Evolutionary conservation across 768 basidiomycete species (phyloP).

Genomic region (Gautieria morchelliformis): DNA sequence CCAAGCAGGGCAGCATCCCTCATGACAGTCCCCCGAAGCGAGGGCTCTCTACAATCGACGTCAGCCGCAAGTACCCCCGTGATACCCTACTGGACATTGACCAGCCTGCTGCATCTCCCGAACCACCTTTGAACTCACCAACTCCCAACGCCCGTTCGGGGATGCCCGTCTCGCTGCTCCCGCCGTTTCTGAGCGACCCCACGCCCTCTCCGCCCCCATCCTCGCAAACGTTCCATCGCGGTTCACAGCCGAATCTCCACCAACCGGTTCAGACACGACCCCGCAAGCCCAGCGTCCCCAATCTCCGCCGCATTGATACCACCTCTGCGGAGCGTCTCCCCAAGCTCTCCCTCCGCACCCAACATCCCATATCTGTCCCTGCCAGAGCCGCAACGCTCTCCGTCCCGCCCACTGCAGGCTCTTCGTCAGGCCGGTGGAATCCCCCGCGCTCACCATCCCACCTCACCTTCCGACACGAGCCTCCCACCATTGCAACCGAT

Average conservation of each 20-base stretch:
- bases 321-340: constrained; percentile 47
- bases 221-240: constrained; percentile 36
- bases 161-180: constrained; percentile 20
- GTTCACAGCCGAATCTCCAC: constrained; percentile 5
- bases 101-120: constrained; percentile 8
- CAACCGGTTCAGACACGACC: constrained; percentile 35
- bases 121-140: constrained; percentile 22
- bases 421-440: constrained; percentile 20
- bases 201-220: constrained; percentile 63
- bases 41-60: constrained; percentile 1
- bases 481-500: constrained; percentile 19
- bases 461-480: constrained; percentile 35
- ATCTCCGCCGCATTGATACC: constrained; percentile 54
- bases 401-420: constrained; percentile 33
- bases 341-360: constrained; percentile 51
- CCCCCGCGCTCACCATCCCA: constrained; percentile 26
- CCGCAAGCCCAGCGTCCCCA: constrained; percentile 53
- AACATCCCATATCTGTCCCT: constrained; percentile 27
- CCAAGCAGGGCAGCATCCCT: constrained; percentile 37
- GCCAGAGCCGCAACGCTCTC: constrained; percentile 49
- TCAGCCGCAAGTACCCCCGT: constrained; percentile 9
- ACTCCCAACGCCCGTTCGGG: constrained; percentile 44
- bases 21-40: constrained; percentile 3
- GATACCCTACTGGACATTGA: constrained; percentile 12
- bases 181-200: constrained; percentile 27